Percentiles rank a stretch among this genome's conserved stretches.
Evolutionary conservation across 1,284 basidiomycete species (phyloP).

Genomic region (Tetrapyrgos nigripes): DNA sequence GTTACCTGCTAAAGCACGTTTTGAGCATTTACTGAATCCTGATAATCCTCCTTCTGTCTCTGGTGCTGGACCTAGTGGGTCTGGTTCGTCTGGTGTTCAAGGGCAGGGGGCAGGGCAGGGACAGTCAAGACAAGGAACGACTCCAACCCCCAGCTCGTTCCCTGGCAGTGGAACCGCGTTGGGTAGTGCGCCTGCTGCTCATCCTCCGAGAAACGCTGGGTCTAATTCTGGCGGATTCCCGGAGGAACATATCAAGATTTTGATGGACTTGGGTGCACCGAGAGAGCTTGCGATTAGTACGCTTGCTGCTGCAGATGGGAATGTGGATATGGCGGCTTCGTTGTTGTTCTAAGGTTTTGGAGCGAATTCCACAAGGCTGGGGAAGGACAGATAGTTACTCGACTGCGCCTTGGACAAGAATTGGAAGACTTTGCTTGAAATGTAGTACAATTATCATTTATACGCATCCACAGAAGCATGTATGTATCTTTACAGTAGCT

Average conservation of each 20-base stretch:
- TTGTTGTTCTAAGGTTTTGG: conserved; percentile 68
- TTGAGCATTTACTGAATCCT: too few species aligned
- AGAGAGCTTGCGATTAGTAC: conserved; percentile 79
- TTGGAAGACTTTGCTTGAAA: too few species aligned
- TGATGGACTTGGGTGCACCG: conserved; percentile 80
- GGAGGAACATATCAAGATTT: conserved; percentile 57
- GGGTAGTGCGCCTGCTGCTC: conserved; percentile 42
- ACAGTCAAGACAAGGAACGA: neutral
- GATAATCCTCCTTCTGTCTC: conserved; percentile 23
- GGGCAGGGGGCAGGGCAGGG: too few species aligned
- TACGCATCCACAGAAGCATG: too few species aligned
- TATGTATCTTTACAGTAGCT: too few species aligned
- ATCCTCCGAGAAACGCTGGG: conserved; percentile 9
- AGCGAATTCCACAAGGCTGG: too few species aligned
- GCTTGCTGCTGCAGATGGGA: conserved; percentile 83
- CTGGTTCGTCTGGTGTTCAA: too few species aligned
- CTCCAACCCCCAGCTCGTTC: conserved; percentile 43
- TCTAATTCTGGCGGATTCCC: conserved; percentile 35
- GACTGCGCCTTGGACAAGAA: too few species aligned
- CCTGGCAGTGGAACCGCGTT: conserved; percentile 68
- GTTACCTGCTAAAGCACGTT: conserved; percentile 85
- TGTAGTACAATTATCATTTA: too few species aligned
- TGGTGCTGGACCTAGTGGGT: conserved; percentile 5
- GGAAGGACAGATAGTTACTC: too few species aligned
- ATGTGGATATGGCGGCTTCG: conserved; percentile 89